Evolutionary conservation across 768 basidiomycete genomes (phyloP).

Genomic region (Trichaptum fuscoviolaceum): DNA sequence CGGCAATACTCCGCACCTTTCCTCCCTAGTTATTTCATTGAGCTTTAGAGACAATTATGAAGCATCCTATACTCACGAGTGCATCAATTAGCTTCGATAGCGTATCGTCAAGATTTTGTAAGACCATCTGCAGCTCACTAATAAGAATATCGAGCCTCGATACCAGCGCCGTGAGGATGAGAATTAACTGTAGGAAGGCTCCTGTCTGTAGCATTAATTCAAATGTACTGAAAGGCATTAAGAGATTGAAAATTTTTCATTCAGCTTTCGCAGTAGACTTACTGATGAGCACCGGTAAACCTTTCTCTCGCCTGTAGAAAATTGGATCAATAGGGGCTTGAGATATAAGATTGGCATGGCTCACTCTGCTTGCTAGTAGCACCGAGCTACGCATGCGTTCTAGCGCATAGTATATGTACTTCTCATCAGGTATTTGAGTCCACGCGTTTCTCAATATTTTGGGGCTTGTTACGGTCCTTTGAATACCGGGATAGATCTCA

Average conservation of each 20-base stretch:
- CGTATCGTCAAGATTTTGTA: conserved; percentile 25
- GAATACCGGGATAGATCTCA: neutral
- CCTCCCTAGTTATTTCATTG: no score
- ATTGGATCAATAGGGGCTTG: no score
- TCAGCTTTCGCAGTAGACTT: no score
- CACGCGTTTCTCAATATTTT: conserved; percentile 57
- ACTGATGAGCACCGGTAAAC: no score
- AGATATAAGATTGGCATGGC: neutral
- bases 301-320: no score
- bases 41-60: neutral
- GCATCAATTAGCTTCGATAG: conserved; percentile 24
- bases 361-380: conserved; percentile 43
- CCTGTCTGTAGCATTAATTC: conserved; percentile 62
- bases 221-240: conserved; percentile 42
- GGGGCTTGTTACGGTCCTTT: conserved; percentile 28
- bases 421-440: conserved; percentile 49
- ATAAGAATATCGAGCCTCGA: conserved; percentile 50
- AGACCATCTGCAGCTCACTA: conserved; percentile 36
- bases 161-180: conserved; percentile 55
- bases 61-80: conserved; percentile 28
- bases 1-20: no score
- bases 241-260: no score
- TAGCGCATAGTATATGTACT: conserved; percentile 28
- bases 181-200: conserved; percentile 64
- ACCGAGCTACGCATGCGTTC: conserved; percentile 32